Conservation (phyloP, 2,329 filamentous ascomycete genomes). For the Clathrospora elynae region DNA sequence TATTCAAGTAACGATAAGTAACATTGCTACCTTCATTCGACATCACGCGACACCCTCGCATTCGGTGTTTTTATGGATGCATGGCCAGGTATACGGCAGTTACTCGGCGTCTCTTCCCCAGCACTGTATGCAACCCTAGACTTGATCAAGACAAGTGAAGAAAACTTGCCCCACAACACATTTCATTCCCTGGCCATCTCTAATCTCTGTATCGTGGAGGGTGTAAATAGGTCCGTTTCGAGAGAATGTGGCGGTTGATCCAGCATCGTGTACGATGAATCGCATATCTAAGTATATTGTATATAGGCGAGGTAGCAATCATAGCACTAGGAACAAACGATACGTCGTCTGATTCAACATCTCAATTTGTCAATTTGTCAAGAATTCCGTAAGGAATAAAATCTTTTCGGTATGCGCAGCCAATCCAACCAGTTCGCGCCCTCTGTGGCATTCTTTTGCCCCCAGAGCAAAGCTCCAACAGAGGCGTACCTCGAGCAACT, state of each 20-base stretch:
- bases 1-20: constrained; percentile 1
- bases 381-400: not conserved
- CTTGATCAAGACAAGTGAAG: constrained; percentile 7
- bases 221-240: constrained; percentile 3
- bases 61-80: constrained; percentile 41
- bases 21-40: not conserved
- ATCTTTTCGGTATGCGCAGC: constrained; percentile 2
- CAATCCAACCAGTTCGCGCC: constrained; percentile 2
- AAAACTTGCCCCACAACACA: not conserved
- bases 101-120: constrained; percentile 6
- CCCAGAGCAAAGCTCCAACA: constrained; percentile 28
- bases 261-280: not conserved
- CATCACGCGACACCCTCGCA: constrained; percentile 13
- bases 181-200: not conserved
- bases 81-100: constrained; percentile 37
- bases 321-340: not conserved
- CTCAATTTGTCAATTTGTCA: not conserved
- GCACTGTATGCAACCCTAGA: constrained; percentile 1
- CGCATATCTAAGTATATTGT: not conserved
- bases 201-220: constrained; percentile 1
- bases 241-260: not conserved
- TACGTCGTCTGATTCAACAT: not conserved
- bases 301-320: constrained; percentile 4
- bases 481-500: constrained; percentile 22
- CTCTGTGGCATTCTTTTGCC: constrained; percentile 28